Conservation (phyloP, 1,139 yeast genomes). For the Blastobotrys aristatus region DNA sequence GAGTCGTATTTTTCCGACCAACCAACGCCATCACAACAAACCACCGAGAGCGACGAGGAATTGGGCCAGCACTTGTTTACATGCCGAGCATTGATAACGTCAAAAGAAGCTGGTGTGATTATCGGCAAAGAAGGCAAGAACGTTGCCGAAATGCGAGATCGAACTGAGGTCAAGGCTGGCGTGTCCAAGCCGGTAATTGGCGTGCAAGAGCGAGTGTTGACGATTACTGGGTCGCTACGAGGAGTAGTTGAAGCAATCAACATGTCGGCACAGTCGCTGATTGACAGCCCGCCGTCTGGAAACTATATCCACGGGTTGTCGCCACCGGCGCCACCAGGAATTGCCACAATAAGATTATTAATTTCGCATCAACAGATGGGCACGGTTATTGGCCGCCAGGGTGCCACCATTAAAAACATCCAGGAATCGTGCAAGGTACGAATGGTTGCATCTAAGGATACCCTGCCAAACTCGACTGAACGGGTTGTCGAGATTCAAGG, state of each 20-base stretch:
- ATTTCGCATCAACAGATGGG: slow-evolving; percentile 90
- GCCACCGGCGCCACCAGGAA: slow-evolving; percentile 52
- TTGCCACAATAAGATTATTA: slow-evolving; percentile 60
- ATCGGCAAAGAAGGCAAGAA: slow-evolving; percentile 85
- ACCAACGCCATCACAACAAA: neutral
- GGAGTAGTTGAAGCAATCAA: slow-evolving; percentile 70
- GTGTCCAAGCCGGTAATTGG: slow-evolving; percentile 80
- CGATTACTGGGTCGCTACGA: slow-evolving; percentile 75
- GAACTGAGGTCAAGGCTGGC: slow-evolving; percentile 81
- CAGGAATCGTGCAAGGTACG: slow-evolving; percentile 68
- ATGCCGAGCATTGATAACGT: slow-evolving; percentile 64
- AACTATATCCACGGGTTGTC: slow-evolving; percentile 47
- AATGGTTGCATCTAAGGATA: slow-evolving; percentile 85
- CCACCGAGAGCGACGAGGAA: slow-evolving; percentile 2
- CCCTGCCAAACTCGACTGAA: slow-evolving; percentile 79
- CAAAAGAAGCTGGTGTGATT: slow-evolving; percentile 87
- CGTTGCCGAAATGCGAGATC: slow-evolving; percentile 71
- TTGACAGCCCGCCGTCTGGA: slow-evolving; percentile 33
- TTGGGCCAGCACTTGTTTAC: slow-evolving; percentile 22
- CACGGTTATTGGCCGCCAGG: slow-evolving; percentile 81
- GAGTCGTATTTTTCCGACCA: slow-evolving; percentile 9
- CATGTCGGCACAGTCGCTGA: slow-evolving; percentile 62
- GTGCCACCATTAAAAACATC: slow-evolving; percentile 73
- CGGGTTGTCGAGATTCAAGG: slow-evolving; percentile 89
- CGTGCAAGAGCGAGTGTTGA: slow-evolving; percentile 76